Conservation (phyloP, 1,284 basidiomycete genomes). For the Sutorius eximius region DNA sequence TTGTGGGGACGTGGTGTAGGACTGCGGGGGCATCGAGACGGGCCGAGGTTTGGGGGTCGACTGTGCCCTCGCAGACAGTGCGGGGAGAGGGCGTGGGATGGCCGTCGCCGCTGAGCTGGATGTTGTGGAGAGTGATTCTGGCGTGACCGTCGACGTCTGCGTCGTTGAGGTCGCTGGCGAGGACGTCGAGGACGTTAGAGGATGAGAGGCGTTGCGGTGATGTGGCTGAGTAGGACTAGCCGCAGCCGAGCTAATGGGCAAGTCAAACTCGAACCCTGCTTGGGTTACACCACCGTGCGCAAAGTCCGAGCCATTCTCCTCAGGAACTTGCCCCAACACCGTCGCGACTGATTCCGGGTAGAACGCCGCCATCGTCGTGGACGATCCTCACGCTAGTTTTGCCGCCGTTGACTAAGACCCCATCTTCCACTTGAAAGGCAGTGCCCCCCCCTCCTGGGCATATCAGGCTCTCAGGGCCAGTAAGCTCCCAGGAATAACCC, state of each 20-base stretch:
- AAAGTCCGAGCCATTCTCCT: conserved; percentile 37
- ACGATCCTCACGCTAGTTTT: conserved; percentile 8
- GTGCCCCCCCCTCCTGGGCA: conserved; percentile 19
- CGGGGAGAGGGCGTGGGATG: conserved; percentile 29
- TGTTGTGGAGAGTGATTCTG: neutral
- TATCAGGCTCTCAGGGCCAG: conserved; percentile 25
- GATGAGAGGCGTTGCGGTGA: conserved; percentile 17
- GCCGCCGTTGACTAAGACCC: conserved; percentile 19
- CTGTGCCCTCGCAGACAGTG: conserved; percentile 21
- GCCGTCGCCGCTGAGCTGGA: conserved; percentile 17
- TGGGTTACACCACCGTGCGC: conserved; percentile 56
- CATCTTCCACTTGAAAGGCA: conserved; percentile 12
- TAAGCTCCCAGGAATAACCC: conserved; percentile 9
- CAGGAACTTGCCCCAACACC: conserved; percentile 27
- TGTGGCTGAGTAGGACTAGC: conserved; percentile 22
- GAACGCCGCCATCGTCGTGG: conserved; percentile 36
- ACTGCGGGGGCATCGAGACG: conserved; percentile 67
- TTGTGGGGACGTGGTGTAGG: conserved; percentile 38
- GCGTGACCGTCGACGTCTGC: conserved; percentile 11
- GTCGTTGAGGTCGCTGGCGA: conserved; percentile 10
- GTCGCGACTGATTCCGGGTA: conserved; percentile 37
- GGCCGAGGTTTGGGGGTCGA: conserved; percentile 52
- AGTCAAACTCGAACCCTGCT: conserved; percentile 59
- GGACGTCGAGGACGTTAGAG: conserved; percentile 17
- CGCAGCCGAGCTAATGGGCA: conserved; percentile 34